Evolutionary conservation across 495 filamentous ascomycete species (phyloP).

Genomic region (Talaromyces liani): DNA sequence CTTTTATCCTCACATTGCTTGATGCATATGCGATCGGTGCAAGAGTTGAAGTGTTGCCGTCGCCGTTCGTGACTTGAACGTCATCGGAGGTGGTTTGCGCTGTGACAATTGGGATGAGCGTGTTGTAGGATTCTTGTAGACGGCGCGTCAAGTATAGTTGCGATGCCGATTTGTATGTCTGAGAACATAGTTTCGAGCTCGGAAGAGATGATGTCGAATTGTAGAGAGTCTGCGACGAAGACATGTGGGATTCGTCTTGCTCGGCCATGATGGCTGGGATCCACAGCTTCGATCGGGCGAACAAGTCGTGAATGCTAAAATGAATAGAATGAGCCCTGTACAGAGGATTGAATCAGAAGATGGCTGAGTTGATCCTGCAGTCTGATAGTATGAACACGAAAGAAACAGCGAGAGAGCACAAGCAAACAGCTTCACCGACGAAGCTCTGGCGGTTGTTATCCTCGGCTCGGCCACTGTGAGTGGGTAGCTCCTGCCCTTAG

Average conservation of each 20-base stretch:
- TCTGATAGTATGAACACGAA: not conserved
- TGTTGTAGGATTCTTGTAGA: conserved; percentile 77
- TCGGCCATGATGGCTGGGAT: conserved; percentile 24
- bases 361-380: not conserved
- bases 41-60: conserved; percentile 23
- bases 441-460: not conserved
- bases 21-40: conserved; percentile 70
- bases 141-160: conserved; percentile 89
- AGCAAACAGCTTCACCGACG: not conserved
- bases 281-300: not conserved
- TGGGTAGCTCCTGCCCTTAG: conserved; percentile 3
- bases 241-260: conserved; percentile 20
- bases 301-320: not conserved
- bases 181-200: conserved; percentile 55
- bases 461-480: conserved; percentile 4
- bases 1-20: conserved; percentile 74
- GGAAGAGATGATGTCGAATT: conserved; percentile 43
- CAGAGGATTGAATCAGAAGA: not conserved
- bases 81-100: conserved; percentile 24
- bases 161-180: conserved; percentile 75
- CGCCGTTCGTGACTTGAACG: conserved; percentile 19
- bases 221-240: conserved; percentile 39
- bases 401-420: not conserved
- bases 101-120: conserved; percentile 70
- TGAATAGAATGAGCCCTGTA: not conserved